These are phyloP conservation scores for Candida chauliodis DNA, from an alignment of 805 yeast species.

Conservation along the genomic window DNA sequence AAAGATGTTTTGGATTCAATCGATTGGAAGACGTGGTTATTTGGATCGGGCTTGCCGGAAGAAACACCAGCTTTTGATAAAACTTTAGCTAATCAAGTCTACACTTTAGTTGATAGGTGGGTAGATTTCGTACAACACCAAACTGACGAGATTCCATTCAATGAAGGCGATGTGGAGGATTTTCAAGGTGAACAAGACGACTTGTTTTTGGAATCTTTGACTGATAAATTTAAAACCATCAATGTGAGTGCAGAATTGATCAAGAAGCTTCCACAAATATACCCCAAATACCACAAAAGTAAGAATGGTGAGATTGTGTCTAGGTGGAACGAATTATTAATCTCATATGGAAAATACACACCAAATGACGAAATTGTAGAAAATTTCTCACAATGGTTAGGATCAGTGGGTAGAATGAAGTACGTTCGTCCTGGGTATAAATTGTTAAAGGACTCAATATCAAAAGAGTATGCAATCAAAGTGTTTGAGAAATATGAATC, in stretches of 20 bases:
- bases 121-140: slow-evolving; percentile 8
- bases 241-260: slow-evolving; percentile 12
- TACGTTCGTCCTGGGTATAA: slow-evolving; percentile 32
- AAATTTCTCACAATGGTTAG: slow-evolving; percentile 27
- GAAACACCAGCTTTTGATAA: slow-evolving; percentile 22
- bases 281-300: slow-evolving; percentile 18
- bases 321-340: slow-evolving; percentile 21
- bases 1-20: slow-evolving; percentile 19
- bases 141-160: slow-evolving; percentile 1
- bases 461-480: slow-evolving; percentile 25
- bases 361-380: slow-evolving; percentile 15
- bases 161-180: slow-evolving; percentile 14
- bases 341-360: slow-evolving; percentile 18
- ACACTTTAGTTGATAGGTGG: slow-evolving; percentile 22
- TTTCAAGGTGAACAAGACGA: slow-evolving; percentile 25
- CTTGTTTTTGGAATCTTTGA: slow-evolving; percentile 22
- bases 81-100: slow-evolving; percentile 26
- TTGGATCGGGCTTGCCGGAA: slow-evolving; percentile 25
- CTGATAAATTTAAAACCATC: slow-evolving; percentile 13
- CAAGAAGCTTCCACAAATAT: slow-evolving; percentile 14
- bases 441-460: slow-evolving; percentile 18
- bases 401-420: slow-evolving; percentile 36
- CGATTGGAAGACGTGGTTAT: slow-evolving; percentile 29
- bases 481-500: slow-evolving; percentile 19
- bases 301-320: slow-evolving; percentile 24